Evolutionary conservation across 345 rosid species (phyloP), one percentile per base, ranked within the genome.

Genomic region (Geranium rotundifolium): DNA sequence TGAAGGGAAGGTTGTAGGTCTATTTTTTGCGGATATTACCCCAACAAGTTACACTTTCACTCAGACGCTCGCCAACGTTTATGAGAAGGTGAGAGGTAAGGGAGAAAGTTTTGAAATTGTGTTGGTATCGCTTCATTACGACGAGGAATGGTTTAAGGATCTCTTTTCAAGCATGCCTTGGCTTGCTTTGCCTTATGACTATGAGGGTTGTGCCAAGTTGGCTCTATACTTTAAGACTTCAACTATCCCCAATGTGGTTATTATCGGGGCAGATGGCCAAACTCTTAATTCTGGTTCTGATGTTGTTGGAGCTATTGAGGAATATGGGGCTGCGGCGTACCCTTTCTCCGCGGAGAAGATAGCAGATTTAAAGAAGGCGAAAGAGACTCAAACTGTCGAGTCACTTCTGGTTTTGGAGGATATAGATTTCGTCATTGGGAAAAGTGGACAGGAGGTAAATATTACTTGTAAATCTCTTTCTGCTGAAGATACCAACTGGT

Each of bases 291-390:
- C 41, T 34, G 41, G 41, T 46, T 6, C 69, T 4, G 64, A 63
- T 0, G 74, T 62, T 31, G 66, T 55, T 0, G 68, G 61, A 19
- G 58, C 59, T 20, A 41, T 74, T 1, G 63, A 39, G 17, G 74
- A 74, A 20, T 70, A 70, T 29, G 74, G 74, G 3, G 8, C 52
- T 1, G 5, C 10, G 8, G 72, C 66, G 4, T 70, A 70, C 57
- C 78, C 78, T 0, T 74, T 74, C 63, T 63, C 74, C 6, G 54
- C 63, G 4, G 69, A 74, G 5, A 70, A 62, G 63, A 56, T 74
- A 65, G 62, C 58, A 2, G 69, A 67, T 70, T 66, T 70, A 66
- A 66, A 74, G 46, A 71, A 70, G 66, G 65, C 59, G 14, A 64
- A 63, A 37, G 70, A 58, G 62, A 20, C 67, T 58, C 74, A 74